Percentiles rank a stretch among this genome's conserved stretches.
These are phyloP conservation scores for Globisporangium megalacanthum DNA, from an alignment of 352 stramenopile species.

Conservation along the genomic window DNA sequence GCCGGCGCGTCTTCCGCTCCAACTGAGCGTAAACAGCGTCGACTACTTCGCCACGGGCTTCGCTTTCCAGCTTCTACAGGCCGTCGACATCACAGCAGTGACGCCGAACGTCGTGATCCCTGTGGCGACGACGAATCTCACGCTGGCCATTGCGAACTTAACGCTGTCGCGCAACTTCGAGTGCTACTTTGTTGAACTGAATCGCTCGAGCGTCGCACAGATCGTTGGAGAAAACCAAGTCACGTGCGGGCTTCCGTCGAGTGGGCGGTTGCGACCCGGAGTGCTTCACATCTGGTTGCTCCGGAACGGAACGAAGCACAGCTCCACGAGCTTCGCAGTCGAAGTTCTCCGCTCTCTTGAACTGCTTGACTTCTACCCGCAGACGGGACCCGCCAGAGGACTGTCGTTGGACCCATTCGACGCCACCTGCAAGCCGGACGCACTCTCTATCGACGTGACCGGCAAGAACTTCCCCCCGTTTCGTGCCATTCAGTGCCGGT, in stretches of 20 bases:
- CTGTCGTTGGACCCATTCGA: neutral
- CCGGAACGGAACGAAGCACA: constrained; percentile 17
- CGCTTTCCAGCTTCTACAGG: constrained; percentile 22
- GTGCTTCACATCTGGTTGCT: constrained; percentile 15
- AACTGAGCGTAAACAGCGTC: constrained; percentile 22
- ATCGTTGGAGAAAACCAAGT: constrained; percentile 19
- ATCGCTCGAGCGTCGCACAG: constrained; percentile 18
- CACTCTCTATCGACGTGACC: constrained; percentile 14
- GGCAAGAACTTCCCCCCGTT: constrained; percentile 49
- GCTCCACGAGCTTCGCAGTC: constrained; percentile 20
- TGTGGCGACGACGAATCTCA: constrained; percentile 15
- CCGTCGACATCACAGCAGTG: constrained; percentile 15
- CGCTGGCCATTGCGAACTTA: constrained; percentile 15
- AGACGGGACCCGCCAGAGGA: constrained; percentile 7
- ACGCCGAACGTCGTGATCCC: constrained; percentile 22
- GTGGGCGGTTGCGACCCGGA: constrained; percentile 9
- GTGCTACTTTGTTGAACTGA: constrained; percentile 25
- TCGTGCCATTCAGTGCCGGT: constrained; percentile 29
- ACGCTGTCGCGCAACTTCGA: constrained; percentile 19
- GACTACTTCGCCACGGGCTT: constrained; percentile 29
- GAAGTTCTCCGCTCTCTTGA: constrained; percentile 22
- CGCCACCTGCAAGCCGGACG: neutral
- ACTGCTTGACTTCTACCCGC: constrained; percentile 26
- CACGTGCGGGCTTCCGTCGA: constrained; percentile 14
- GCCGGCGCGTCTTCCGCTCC: constrained; percentile 12